These are phyloP conservation scores for Lodderomyces oxycetoniae DNA, from an alignment of 1,139 yeast genomes.

Conservation along the genomic window DNA sequence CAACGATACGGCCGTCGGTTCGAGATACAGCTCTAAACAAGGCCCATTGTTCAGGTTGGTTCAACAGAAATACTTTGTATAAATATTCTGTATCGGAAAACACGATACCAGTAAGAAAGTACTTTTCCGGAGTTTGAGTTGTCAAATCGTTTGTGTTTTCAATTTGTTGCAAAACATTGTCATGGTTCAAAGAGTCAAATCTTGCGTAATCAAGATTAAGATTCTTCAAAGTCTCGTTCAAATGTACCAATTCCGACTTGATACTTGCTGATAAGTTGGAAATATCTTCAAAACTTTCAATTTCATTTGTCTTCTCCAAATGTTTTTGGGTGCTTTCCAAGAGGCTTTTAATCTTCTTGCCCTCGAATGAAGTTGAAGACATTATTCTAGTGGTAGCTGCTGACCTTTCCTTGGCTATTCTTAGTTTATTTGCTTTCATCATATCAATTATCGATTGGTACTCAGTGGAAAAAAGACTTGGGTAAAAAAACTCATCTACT, in stretches of 20 bases:
- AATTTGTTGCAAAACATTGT: slow-evolving; percentile 17
- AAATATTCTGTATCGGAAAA: slow-evolving; percentile 29
- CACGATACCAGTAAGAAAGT: slow-evolving; percentile 26
- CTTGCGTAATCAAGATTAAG: slow-evolving; percentile 18
- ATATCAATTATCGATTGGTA: slow-evolving; percentile 18
- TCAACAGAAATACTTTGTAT: slow-evolving; percentile 10
- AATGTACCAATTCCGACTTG: slow-evolving; percentile 13
- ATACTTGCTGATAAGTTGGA: slow-evolving; percentile 19
- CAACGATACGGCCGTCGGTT: too few relatives aligned
- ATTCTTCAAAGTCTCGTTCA: slow-evolving; percentile 18
- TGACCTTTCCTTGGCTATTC: slow-evolving; percentile 16
- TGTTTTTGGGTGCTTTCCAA: slow-evolving; percentile 20
- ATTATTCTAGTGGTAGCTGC: slow-evolving; percentile 22
- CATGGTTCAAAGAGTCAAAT: slow-evolving; percentile 21
- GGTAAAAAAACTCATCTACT: slow-evolving; percentile 28
- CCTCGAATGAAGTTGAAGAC: slow-evolving; percentile 33
- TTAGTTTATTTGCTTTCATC: slow-evolving; percentile 18
- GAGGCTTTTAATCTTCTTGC: slow-evolving; percentile 28
- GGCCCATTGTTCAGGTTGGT: too few relatives aligned
- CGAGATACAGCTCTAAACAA: too few relatives aligned
- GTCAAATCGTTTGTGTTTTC: slow-evolving; percentile 10
- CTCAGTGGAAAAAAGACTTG: slow-evolving; percentile 26
- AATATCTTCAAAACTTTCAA: slow-evolving; percentile 23
- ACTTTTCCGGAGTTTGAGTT: slow-evolving; percentile 16
- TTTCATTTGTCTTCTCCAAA: slow-evolving; percentile 14